These are phyloP conservation scores for Pseudozyma tsukubaensis DNA, from an alignment of 1,284 basidiomycete species.

Conservation along the genomic window DNA sequence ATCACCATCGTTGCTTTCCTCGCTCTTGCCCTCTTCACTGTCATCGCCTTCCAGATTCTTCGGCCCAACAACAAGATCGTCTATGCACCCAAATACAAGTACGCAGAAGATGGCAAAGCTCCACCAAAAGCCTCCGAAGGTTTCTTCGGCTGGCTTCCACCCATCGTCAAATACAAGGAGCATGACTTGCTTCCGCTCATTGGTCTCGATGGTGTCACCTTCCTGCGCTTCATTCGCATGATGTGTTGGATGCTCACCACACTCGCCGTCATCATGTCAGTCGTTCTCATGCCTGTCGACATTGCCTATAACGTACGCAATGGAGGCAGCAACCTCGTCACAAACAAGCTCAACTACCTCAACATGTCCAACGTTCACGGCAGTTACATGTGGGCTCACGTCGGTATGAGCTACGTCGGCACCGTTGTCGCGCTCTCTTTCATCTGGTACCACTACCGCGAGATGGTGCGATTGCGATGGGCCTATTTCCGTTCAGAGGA, in stretches of 20 bases:
- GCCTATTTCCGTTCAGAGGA: constrained; percentile 63
- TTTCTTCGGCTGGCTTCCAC: constrained; percentile 79
- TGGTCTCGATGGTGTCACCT: constrained; percentile 89
- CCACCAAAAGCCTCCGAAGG: constrained; percentile 78
- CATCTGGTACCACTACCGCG: constrained; percentile 61
- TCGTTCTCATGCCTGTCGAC: constrained; percentile 83
- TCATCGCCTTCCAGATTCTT: constrained; percentile 59
- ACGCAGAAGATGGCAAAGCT: constrained; percentile 82
- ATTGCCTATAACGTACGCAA: constrained; percentile 60
- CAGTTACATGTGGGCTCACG: constrained; percentile 64
- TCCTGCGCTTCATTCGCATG: constrained; percentile 90
- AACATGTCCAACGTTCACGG: constrained; percentile 65
- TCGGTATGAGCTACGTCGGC: constrained; percentile 64
- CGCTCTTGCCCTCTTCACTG: constrained; percentile 50
- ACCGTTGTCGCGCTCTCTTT: constrained; percentile 59
- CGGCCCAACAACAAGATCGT: constrained; percentile 74
- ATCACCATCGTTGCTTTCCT: constrained; percentile 55
- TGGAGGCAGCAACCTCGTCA: constrained; percentile 28
- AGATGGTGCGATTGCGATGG: constrained; percentile 63
- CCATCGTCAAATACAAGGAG: constrained; percentile 85
- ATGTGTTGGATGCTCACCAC: constrained; percentile 72
- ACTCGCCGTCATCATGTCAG: constrained; percentile 74
- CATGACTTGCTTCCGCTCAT: constrained; percentile 88
- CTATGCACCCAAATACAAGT: constrained; percentile 86
- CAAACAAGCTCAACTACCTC: constrained; percentile 51